Percentiles rank a stretch among this genome's conserved stretches.
phyloP scores from a whole-genome alignment of 208 protist genomes.

The Crithidia expoeki region DNA sequence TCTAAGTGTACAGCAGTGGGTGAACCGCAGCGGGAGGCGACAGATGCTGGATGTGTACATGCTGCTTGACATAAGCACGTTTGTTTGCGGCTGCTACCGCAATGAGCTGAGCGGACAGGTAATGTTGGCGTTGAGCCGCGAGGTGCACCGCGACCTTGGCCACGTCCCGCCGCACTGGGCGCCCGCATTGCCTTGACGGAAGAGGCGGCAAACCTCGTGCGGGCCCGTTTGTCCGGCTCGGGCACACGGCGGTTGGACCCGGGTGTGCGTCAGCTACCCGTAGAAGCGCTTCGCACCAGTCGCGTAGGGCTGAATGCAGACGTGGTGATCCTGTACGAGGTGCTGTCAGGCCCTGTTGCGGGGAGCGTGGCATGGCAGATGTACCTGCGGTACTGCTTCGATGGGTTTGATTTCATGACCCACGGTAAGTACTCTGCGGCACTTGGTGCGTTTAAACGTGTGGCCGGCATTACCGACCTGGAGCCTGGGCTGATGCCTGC shows the following conservation, averaged over 20 bases:
- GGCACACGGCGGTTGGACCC: background rate
- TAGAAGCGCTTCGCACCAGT: background rate
- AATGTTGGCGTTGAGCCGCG: constrained; percentile 33
- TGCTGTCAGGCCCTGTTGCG: constrained; percentile 19
- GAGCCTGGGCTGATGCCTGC: constrained; percentile 26
- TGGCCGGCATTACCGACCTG: constrained; percentile 28
- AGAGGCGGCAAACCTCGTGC: constrained; percentile 46
- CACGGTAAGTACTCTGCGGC: constrained; percentile 40
- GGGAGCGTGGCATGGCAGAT: constrained; percentile 29
- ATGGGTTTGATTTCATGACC: constrained; percentile 47
- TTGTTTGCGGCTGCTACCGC: constrained; percentile 25
- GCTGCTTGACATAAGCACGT: constrained; percentile 40
- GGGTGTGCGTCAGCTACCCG: background rate
- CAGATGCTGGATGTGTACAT: constrained; percentile 18
- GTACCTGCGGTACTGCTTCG: constrained; percentile 24
- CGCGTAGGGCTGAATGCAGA: constrained; percentile 16
- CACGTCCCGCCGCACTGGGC: constrained; percentile 29
- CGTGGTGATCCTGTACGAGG: constrained; percentile 39
- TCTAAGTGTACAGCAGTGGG: constrained; percentile 15
- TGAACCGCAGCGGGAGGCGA: background rate
- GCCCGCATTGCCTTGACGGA: constrained; percentile 41
- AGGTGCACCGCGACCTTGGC: constrained; percentile 33
- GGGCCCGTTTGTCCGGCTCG: background rate
- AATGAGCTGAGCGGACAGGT: constrained; percentile 16
- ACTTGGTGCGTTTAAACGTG: constrained; percentile 27